Evolutionary conservation across 2,329 filamentous ascomycete species (phyloP), one percentile per base, ranked within the genome.

Genomic region (Epichloe gansuensis): DNA sequence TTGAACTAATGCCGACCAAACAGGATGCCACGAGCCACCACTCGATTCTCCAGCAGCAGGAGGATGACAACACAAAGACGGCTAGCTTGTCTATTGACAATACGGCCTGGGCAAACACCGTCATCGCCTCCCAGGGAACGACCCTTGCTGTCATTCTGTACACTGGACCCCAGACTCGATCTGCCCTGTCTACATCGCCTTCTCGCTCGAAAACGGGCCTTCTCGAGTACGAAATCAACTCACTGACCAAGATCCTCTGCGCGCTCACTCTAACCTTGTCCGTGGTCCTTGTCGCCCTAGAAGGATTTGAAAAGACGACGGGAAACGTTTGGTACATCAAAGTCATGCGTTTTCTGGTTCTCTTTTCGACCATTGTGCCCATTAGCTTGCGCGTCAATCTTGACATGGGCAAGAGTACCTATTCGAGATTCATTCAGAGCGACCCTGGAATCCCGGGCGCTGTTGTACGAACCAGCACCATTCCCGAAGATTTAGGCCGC

Each of bases 351-450:
- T 98, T 97, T 65, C 72, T 98, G 56, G 94, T 98, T 55, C 75
- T 98, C 1, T 98, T 98, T 73, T 97, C 91, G n/a, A 97, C 91
- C 0, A 98, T 98, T 62, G 94, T 98, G 27, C 93, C 93, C 1
- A 96, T 98, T 67, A 95, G 89, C 69, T 74, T 98, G 59, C 85
- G 93, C 49, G 93, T 98, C 59, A 98, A 98, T 64, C 75, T 98
- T 17, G 93, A 98, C 64, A 85, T 98, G 80, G 94, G 91, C 40
- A 98, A 98, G 69, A 91, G 87, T 51, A 89, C 93, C 2, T 98
- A 96, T 68, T 94, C 90, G 8, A 87, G 85, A 71, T 95, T 96
- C 63, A 98, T 98, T 53, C 89, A 98, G 64, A 78, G 84, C 47
- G 93, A 98, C 62, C 76, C 85, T 40, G 91, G 86, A 21, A 98